phyloP scores from a whole-genome alignment of 2,329 filamentous ascomycete genomes.

The Penicillium crustosum region DNA sequence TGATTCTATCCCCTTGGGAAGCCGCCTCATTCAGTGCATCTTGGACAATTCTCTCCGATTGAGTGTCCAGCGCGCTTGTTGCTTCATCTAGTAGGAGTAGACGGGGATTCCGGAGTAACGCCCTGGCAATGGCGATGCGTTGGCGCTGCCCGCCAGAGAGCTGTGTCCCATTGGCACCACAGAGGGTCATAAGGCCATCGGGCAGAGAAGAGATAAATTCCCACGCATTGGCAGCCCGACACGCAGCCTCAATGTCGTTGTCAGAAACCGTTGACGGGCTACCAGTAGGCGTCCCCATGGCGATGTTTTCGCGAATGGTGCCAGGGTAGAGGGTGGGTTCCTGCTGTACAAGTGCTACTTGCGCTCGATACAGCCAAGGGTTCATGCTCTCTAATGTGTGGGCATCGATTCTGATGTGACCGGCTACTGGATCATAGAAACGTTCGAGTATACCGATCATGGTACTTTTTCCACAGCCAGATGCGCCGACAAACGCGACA shows the following conservation, averaged over 20 bases:
- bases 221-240: conserved; percentile 47
- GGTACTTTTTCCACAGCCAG: conserved; percentile 64
- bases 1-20: conserved; percentile 29
- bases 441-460: conserved; percentile 62
- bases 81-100: conserved; percentile 87
- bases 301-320: conserved; percentile 67
- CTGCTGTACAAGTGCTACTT: conserved; percentile 71
- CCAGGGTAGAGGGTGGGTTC: conserved; percentile 72
- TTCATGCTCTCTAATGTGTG: conserved; percentile 60
- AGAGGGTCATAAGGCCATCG: conserved; percentile 29
- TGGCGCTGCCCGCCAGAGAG: conserved; percentile 49
- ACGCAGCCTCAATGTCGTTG: conserved; percentile 33
- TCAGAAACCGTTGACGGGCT: conserved; percentile 39
- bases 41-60: conserved; percentile 83
- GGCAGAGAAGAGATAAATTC: conserved; percentile 53
- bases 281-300: conserved; percentile 53
- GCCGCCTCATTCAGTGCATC: conserved; percentile 66
- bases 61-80: conserved; percentile 82
- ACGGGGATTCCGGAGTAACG: conserved; percentile 60
- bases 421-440: conserved; percentile 69
- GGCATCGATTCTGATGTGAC: conserved; percentile 65
- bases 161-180: conserved; percentile 3
- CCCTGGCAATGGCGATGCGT: conserved; percentile 55
- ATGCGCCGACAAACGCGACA: conserved; percentile 57
- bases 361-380: conserved; percentile 61